Evolutionary conservation across 2,329 filamentous ascomycete genomes (phyloP).

Genomic region (Talaromyces sp.): DNA sequence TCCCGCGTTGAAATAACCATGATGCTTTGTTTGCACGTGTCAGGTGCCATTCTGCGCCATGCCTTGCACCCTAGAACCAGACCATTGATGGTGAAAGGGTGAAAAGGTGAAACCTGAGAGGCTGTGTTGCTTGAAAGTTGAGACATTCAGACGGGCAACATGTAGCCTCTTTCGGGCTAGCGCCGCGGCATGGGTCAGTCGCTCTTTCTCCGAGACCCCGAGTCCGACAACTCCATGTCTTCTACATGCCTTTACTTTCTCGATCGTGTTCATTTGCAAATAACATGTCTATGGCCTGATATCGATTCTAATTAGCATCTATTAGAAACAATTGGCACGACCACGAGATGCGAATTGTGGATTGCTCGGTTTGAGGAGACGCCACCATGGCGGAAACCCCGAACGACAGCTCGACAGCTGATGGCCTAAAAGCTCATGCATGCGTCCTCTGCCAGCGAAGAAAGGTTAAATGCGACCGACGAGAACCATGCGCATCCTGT

Average conservation of each 20-base stretch:
- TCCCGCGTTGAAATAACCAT: slow-evolving; percentile 6
- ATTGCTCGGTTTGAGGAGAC: not conserved
- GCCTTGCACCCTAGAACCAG: not conserved
- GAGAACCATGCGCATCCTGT: slow-evolving; percentile 18
- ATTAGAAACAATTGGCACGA: not conserved
- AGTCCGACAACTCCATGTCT: not conserved
- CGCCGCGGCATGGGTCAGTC: not conserved
- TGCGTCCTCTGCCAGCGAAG: slow-evolving; percentile 21
- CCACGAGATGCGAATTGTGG: not conserved
- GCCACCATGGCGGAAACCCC: slow-evolving; percentile 8
- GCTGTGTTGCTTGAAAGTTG: slow-evolving; percentile 7
- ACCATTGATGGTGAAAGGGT: not conserved
- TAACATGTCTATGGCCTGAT: not conserved
- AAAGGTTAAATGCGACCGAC: slow-evolving; percentile 22
- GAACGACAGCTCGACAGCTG: not conserved
- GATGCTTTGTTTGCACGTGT: not conserved
- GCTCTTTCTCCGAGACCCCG: slow-evolving; percentile 3
- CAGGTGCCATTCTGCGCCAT: slow-evolving; percentile 7
- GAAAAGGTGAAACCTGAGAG: slow-evolving; percentile 3
- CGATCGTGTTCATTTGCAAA: not conserved
- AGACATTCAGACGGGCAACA: not conserved
- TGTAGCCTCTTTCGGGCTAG: slow-evolving; percentile 9
- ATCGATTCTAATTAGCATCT: not conserved
- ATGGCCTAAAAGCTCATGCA: slow-evolving; percentile 16
- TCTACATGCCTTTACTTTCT: not conserved